Conservation (phyloP, 306 rosid genomes). For the Urtica urens region DNA sequence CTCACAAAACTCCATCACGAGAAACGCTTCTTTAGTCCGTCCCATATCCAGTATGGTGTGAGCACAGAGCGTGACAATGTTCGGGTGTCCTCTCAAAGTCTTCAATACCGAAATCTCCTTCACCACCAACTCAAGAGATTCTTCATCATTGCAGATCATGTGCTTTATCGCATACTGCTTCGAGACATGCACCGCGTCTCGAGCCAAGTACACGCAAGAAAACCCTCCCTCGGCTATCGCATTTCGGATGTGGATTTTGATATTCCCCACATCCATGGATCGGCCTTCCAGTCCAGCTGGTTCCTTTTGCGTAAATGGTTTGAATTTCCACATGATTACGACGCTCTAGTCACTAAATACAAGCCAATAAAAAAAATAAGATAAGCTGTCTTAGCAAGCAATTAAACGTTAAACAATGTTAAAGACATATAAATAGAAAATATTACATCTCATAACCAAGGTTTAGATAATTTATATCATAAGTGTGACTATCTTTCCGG, state of each 20-base stretch:
- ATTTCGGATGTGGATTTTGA: slow-evolving; percentile 62
- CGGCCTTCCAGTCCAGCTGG: slow-evolving; percentile 88
- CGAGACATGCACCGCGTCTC: slow-evolving; percentile 61
- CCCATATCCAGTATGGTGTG: slow-evolving; percentile 82
- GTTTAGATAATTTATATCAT: too few species aligned
- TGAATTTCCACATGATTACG: slow-evolving; percentile 90
- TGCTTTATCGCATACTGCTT: slow-evolving; percentile 96
- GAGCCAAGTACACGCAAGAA: slow-evolving; percentile 89
- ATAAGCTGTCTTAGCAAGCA: too few species aligned
- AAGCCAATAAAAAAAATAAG: too few species aligned
- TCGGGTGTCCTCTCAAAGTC: slow-evolving; percentile 76
- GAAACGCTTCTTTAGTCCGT: slow-evolving; percentile 80
- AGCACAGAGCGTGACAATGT: slow-evolving; percentile 69
- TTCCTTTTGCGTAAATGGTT: slow-evolving; percentile 87
- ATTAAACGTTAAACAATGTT: too few species aligned
- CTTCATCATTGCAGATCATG: slow-evolving; percentile 84
- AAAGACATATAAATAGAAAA: too few species aligned
- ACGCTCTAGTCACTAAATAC: too few species aligned
- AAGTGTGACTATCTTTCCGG: too few species aligned
- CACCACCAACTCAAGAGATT: slow-evolving; percentile 67
- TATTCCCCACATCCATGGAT: slow-evolving; percentile 66
- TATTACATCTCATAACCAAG: too few species aligned
- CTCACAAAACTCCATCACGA: slow-evolving; percentile 93
- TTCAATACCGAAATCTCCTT: slow-evolving; percentile 81
- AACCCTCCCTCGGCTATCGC: slow-evolving; percentile 96